Base-by-base conservation (phyloP, 2,329 filamentous ascomycete species). In the Cordyceps sp. region DNA sequence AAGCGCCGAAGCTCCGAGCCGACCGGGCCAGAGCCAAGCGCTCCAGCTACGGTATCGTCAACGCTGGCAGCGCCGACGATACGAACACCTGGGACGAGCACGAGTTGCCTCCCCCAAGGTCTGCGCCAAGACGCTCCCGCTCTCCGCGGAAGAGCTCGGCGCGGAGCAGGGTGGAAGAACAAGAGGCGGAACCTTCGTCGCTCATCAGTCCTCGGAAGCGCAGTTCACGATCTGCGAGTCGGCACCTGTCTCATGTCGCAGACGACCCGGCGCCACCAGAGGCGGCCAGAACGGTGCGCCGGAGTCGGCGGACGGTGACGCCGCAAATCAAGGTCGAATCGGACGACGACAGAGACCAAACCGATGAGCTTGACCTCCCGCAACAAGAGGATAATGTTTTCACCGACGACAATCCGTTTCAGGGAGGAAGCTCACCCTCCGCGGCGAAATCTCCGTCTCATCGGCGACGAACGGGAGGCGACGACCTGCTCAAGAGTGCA, bases 341-440 rank as follows among this genome's bases (percentile, higher is more conserved):
- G 6, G 58, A 70, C 33, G 58, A 64, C 8, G 61, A 62, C 28
- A 53, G 53, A 12, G 43, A 47, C 18, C 26, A 38, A 7, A 14
- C 28, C 14, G 22, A 37, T 10, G 31, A 37, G 10, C 27, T 90
- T 5, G 22, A 32, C 5, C n/a, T 16, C 3, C 31, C 28, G 12
- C 25, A 31, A 5, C 35, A 37, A 13, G 41, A 39, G 5, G 41
- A 42, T 22, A 78, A 66, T 45, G 77, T 80, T 21, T 96, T 96
- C 53, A 84, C 79, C 2, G 69, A 77, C 42, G 84, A 94, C 33
- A 96, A 96, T 46, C 86, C 88, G 0, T 96, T 96, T 49, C 88
- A 96, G 52, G 82, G 80, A 48, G 79, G 84, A 26, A 80, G 77
- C 52, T 78, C 82, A 9, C 76, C 82, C 2, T 54, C 66, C 6